phyloP scores from a whole-genome alignment of 2,329 filamentous ascomycete species.

The Rachicladosporium sp. region DNA sequence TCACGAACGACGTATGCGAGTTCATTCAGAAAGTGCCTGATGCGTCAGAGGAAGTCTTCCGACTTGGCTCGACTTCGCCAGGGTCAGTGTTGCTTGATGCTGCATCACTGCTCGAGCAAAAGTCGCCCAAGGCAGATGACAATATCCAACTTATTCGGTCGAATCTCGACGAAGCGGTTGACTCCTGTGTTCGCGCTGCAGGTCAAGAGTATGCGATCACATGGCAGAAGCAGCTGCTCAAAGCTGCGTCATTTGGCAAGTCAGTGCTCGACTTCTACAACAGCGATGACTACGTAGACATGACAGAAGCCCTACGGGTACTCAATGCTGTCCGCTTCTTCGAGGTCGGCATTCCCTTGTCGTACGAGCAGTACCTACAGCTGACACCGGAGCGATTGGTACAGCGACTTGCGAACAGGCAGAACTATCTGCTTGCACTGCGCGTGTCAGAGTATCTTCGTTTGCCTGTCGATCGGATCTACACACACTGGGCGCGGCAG shows the following conservation, averaged over 20 bases:
- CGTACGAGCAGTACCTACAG: conserved; percentile 86
- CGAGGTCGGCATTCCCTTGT: conserved; percentile 77
- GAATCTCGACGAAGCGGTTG: conserved; percentile 81
- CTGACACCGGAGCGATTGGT: conserved; percentile 85
- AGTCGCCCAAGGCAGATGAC: conserved; percentile 94
- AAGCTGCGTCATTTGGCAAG: conserved; percentile 93
- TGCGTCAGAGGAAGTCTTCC: conserved; percentile 64
- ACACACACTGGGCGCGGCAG: conserved; percentile 91
- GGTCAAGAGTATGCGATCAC: conserved; percentile 81
- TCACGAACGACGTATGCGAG: conserved; percentile 92
- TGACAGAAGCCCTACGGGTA: conserved; percentile 87
- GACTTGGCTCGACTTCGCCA: conserved; percentile 73
- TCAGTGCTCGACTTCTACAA: conserved; percentile 95
- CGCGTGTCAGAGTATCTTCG: conserved; percentile 78
- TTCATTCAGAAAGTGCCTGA: conserved; percentile 87
- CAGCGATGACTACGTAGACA: conserved; percentile 96
- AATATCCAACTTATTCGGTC: conserved; percentile 63
- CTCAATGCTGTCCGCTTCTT: conserved; percentile 88
- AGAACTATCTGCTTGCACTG: conserved; percentile 82
- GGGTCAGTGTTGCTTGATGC: conserved; percentile 91
- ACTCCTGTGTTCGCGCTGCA: conserved; percentile 84
- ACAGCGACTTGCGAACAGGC: conserved; percentile 70
- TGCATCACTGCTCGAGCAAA: conserved; percentile 76
- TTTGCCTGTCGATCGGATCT: conserved; percentile 77
- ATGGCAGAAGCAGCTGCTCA: conserved; percentile 93